Evolutionary conservation across 495 filamentous ascomycete species (phyloP).

Genomic region (Letharia columbiana): DNA sequence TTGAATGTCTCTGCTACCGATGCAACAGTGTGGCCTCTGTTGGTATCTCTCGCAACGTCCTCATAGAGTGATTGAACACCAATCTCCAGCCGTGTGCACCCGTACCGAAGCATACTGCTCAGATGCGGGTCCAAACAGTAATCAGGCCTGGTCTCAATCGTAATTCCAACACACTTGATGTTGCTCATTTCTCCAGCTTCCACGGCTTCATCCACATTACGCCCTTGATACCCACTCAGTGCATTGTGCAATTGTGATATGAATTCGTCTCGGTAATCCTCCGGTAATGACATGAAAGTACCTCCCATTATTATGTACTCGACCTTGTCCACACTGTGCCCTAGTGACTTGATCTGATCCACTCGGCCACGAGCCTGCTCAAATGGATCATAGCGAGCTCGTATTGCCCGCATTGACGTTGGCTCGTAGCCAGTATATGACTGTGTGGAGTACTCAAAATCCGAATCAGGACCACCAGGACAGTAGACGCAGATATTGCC

Average conservation of each 20-base stretch:
- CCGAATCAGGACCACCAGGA: conserved; percentile 90
- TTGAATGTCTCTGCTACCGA: conserved; percentile 92
- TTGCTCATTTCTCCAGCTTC: conserved; percentile 84
- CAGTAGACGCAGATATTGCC: conserved; percentile 99
- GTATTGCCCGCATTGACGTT: conserved; percentile 95
- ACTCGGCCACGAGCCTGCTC: conserved; percentile 94
- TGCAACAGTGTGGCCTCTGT: conserved; percentile 91
- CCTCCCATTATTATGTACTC: conserved; percentile 99
- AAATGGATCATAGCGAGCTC: conserved; percentile 94
- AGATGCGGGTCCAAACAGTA: conserved; percentile 92
- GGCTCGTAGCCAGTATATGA: conserved; percentile 98
- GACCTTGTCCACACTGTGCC: conserved; percentile 96
- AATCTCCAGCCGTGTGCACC: conserved; percentile 88
- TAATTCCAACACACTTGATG: conserved; percentile 96
- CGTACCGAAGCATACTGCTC: conserved; percentile 89
- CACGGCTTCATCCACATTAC: conserved; percentile 91
- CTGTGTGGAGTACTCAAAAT: conserved; percentile 98
- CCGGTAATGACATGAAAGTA: conserved; percentile 93
- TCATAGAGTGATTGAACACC: conserved; percentile 96
- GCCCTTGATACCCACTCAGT: conserved; percentile 82
- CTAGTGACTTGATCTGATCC: conserved; percentile 88
- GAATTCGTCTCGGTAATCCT: conserved; percentile 82
- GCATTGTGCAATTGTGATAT: conserved; percentile 96
- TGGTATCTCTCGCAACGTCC: conserved; percentile 96
- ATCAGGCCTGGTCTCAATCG: conserved; percentile 93